Base-by-base conservation (phyloP, 257 asterid genomes). In the Capsicum baccatum region DNA sequence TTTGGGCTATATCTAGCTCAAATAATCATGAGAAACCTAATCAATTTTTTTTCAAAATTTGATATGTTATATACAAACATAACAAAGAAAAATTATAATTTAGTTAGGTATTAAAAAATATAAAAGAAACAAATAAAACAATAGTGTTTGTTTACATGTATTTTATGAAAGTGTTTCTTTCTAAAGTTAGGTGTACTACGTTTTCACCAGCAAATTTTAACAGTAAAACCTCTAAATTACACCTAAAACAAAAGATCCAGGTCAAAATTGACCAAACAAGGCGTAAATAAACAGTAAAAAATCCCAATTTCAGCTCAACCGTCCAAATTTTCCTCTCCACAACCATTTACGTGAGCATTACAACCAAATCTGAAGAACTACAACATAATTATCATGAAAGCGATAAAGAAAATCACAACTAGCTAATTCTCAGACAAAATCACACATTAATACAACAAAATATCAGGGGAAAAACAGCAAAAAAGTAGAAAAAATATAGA, bases 241-340 rank as follows among this genome's bases (percentile, higher is more conserved):
- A 74, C 62, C 81, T 26, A 76, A 76, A 52, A 21, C 39, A 52
- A 76, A 76, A 76, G 62, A 33, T 76, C 63, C 19, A 6, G n/a
- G 7, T 12, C 47, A 21, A 21, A 13, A 14, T 37, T 26, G 21
- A 52, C 14, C 39, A 12, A 76, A 52, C 42, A 52, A 26, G 47
- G 21, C 8, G 2, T 21, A 52, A 6, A 50, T 8, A 5, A 76
- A 52, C 26, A 76, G 63, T 14, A 52, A 76, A 21, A 6, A 13
- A 0, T 13, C 14, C 14, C 13, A 21, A 26, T 52, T 52, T 6
- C 19, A 74, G 80, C 62, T 54, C n/a, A 6, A 52, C 5, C 47
- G 10, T 21, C 26, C 48, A 73, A 42, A 48, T 48, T 19, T 73
- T 52, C n/a, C 59, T 76, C 63, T 76, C 47, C 47, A 26, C 81